These are phyloP conservation scores for Fusarium sp. DNA, from an alignment of 2,329 filamentous ascomycete genomes.

Conservation along the genomic window DNA sequence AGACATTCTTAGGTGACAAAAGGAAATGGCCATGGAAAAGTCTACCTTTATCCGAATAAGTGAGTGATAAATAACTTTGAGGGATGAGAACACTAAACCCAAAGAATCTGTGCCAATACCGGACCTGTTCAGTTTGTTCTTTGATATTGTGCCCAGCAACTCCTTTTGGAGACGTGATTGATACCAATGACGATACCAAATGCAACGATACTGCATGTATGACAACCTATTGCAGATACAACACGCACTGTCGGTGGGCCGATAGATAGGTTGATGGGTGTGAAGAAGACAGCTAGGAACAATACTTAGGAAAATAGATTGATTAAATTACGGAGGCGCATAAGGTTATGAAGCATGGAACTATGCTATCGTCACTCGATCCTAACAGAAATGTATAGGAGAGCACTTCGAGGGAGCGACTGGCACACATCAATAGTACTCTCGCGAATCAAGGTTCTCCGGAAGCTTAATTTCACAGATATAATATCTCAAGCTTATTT, in stretches of 20 bases:
- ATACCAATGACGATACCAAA: neutral
- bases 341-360: neutral
- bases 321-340: neutral
- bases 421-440: neutral
- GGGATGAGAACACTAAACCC: neutral
- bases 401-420: neutral
- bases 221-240: neutral
- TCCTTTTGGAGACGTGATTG: neutral
- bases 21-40: neutral
- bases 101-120: neutral
- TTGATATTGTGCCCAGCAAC: neutral
- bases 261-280: neutral
- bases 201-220: neutral
- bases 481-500: neutral
- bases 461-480: neutral
- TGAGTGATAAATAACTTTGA: neutral
- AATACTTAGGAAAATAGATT: neutral
- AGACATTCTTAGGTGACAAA: neutral
- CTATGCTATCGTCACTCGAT: neutral
- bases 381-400: neutral
- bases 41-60: neutral
- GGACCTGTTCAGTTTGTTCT: neutral
- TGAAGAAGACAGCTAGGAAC: neutral
- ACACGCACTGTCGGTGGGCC: neutral
- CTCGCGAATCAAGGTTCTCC: neutral